A percentile compares a stretch with the other conserved stretches of the same genome.
Evolutionary conservation across 1,139 yeast species (phyloP).

Genomic region (Geotrichum citri-aurantii): DNA sequence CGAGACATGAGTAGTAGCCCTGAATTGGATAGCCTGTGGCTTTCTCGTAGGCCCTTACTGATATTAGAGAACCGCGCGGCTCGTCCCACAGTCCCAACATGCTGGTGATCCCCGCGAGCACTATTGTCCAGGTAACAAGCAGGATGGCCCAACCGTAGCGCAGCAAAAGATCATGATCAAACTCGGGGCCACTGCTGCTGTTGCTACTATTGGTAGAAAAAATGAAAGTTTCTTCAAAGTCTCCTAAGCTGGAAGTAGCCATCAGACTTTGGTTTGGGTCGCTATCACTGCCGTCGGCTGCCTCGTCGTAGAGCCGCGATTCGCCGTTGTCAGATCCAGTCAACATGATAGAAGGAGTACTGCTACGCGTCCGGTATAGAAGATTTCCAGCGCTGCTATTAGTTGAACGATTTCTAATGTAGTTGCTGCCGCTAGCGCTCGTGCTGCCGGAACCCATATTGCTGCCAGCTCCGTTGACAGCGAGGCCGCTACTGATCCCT

Average conservation of each 20-base stretch:
- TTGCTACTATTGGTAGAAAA: not conserved
- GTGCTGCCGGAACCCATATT: not conserved
- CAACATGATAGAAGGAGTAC: not conserved
- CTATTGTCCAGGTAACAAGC: slow-evolving; percentile 27
- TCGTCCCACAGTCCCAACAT: slow-evolving; percentile 27
- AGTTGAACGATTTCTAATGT: not conserved
- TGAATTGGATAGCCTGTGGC: slow-evolving; percentile 37
- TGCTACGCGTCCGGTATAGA: not conserved
- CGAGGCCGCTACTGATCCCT: not conserved
- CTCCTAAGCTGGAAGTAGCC: not conserved
- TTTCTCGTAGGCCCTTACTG: slow-evolving; percentile 27
- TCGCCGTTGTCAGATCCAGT: not conserved
- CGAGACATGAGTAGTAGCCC: slow-evolving; percentile 46
- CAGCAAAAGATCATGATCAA: slow-evolving; percentile 11
- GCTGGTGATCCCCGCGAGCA: slow-evolving; percentile 28
- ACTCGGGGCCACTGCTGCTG: not conserved
- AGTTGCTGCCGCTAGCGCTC: not conserved
- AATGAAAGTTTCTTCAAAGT: not conserved
- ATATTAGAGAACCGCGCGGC: not conserved
- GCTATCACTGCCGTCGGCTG: not conserved
- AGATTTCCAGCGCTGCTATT: not conserved
- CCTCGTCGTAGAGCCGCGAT: not conserved
- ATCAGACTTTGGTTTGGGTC: not conserved
- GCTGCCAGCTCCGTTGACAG: not conserved
- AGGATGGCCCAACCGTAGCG: slow-evolving; percentile 29